Evolutionary conservation across 495 filamentous ascomycete species (phyloP).

Genomic region (Penicillium roqueforti): DNA sequence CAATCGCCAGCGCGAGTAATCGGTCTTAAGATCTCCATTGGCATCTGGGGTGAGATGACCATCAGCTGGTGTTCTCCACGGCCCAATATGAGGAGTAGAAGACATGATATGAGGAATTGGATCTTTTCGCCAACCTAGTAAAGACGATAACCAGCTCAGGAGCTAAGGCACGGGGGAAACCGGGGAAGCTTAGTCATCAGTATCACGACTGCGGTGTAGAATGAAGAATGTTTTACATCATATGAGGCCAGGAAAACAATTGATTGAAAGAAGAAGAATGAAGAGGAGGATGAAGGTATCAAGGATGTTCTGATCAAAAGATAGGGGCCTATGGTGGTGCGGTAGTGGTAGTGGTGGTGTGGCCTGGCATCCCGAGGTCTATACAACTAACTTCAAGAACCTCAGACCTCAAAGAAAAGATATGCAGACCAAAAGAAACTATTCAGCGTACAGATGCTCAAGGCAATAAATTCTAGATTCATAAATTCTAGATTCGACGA

Average conservation of each 20-base stretch:
- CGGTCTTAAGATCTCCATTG: slow-evolving; percentile 55
- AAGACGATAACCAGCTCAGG: slow-evolving; percentile 10
- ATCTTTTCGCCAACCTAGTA: slow-evolving; percentile 2
- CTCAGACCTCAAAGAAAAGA: too few species aligned
- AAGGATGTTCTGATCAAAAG: not conserved
- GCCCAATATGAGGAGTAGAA: slow-evolving; percentile 31
- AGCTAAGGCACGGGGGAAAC: not conserved
- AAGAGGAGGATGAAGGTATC: not conserved
- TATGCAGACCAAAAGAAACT: too few species aligned
- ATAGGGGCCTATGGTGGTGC: not conserved
- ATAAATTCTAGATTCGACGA: too few species aligned
- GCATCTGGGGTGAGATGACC: slow-evolving; percentile 37
- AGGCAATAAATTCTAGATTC: too few species aligned
- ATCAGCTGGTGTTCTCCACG: slow-evolving; percentile 39
- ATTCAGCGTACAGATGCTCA: too few species aligned
- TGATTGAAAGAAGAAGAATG: not conserved
- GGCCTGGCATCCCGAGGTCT: too few species aligned
- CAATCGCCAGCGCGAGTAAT: slow-evolving; percentile 79
- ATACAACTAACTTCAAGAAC: too few species aligned
- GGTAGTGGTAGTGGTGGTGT: not conserved
- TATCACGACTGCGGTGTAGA: slow-evolving; percentile 24
- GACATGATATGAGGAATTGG: slow-evolving; percentile 18
- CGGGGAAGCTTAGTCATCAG: slow-evolving; percentile 25
- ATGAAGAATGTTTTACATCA: slow-evolving; percentile 17
- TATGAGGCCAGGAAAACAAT: not conserved